phyloP scores from a whole-genome alignment of 2,329 filamentous ascomycete species.

The Pseudonectria buxi region DNA sequence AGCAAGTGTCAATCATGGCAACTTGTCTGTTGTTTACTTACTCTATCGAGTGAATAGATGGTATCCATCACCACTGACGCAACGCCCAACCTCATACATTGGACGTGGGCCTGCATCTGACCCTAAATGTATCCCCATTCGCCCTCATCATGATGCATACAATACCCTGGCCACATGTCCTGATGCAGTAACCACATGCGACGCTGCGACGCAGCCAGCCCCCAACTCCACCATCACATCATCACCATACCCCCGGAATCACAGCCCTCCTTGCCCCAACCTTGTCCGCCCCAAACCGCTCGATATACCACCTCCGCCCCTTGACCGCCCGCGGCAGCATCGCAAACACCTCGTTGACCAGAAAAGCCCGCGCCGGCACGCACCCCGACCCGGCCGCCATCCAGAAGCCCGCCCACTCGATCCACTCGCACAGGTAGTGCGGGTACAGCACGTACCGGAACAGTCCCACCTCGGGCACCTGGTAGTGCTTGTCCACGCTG shows the following conservation, averaged over 20 bases:
- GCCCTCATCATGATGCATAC: too few species aligned
- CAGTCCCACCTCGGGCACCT: constrained; percentile 74
- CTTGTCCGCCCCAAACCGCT: constrained; percentile 80
- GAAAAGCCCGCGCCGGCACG: constrained; percentile 70
- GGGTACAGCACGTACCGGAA: constrained; percentile 82
- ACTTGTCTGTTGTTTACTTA: too few species aligned
- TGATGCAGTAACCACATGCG: too few species aligned
- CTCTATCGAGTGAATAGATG: too few species aligned
- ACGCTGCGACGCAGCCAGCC: too few species aligned
- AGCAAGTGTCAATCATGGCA: too few species aligned
- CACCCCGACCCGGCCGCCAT: constrained; percentile 63
- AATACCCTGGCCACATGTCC: too few species aligned
- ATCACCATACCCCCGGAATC: constrained; percentile 44
- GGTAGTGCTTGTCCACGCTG: constrained; percentile 67
- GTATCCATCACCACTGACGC: too few species aligned
- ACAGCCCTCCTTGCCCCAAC: constrained; percentile 70
- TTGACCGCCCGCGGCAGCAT: constrained; percentile 84
- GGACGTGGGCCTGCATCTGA: too few species aligned
- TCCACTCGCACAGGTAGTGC: constrained; percentile 94
- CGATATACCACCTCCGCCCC: constrained; percentile 78
- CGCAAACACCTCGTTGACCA: constrained; percentile 79
- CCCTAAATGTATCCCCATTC: too few species aligned
- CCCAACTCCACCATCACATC: not conserved
- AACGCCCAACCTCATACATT: too few species aligned
- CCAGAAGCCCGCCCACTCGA: constrained; percentile 91